Percentiles rank a stretch among this genome's conserved stretches.
phyloP scores from a whole-genome alignment of 352 stramenopile genomes.

The Pythium scleroteichum region DNA sequence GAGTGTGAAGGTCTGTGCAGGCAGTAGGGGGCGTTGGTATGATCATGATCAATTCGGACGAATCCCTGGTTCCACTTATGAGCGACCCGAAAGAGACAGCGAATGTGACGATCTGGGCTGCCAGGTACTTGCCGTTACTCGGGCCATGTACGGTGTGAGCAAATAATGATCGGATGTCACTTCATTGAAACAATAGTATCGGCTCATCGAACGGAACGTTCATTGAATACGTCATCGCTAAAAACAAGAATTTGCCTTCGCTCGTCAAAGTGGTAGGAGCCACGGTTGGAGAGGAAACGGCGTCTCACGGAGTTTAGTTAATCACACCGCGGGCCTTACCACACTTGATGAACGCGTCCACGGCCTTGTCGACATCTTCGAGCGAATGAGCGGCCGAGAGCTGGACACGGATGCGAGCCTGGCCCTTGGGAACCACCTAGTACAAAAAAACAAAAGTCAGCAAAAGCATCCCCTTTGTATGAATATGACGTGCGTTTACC shows the following conservation, averaged over 20 bases:
- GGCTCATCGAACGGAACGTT: constrained; percentile 41
- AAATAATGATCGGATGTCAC: not conserved
- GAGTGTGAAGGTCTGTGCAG: constrained; percentile 39
- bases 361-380: constrained; percentile 90
- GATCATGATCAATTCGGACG: constrained; percentile 67
- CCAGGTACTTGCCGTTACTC: constrained; percentile 41
- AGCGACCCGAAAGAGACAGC: constrained; percentile 53
- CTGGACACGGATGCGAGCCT: constrained; percentile 92
- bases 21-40: constrained; percentile 56
- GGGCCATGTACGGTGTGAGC: not conserved
- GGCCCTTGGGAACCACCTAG: constrained; percentile 90
- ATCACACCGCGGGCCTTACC: constrained; percentile 83
- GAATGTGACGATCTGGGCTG: constrained; percentile 58
- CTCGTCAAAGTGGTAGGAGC: constrained; percentile 47
- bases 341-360: constrained; percentile 92
- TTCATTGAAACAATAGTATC: constrained; percentile 34
- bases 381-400: constrained; percentile 90
- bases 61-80: constrained; percentile 65
- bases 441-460: constrained; percentile 4
- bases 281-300: not conserved
- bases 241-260: constrained; percentile 55
- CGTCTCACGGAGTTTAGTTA: constrained; percentile 19
- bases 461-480: not conserved
- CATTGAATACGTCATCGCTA: constrained; percentile 43
- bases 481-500: constrained; percentile 35